phyloP scores from a whole-genome alignment of 192 early-diverging fungal genomes.

The Backusella liffmaniae region DNA sequence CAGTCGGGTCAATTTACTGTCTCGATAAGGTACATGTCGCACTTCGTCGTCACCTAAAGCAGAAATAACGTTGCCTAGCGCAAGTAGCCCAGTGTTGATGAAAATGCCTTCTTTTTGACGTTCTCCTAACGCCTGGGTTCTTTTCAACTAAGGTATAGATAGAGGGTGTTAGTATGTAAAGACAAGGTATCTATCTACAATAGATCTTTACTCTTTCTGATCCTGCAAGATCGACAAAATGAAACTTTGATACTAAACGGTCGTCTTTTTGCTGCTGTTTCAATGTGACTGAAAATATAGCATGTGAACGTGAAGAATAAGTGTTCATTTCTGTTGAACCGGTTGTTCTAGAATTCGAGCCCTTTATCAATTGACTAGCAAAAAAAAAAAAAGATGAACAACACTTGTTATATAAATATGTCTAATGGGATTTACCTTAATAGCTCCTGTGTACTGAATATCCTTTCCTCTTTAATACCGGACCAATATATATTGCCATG shows the following conservation, averaged over 20 bases:
- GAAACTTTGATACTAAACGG: slow-evolving; percentile 67
- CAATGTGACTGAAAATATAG: slow-evolving; percentile 91
- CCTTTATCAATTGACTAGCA: slow-evolving; percentile 47
- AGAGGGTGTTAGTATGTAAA: not conserved
- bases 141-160: not conserved
- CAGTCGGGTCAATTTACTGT: slow-evolving; percentile 93
- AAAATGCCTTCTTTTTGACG: slow-evolving; percentile 94
- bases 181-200: not conserved
- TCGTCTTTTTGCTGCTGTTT: slow-evolving; percentile 59
- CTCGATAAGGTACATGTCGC: slow-evolving; percentile 83
- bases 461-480: slow-evolving; percentile 77
- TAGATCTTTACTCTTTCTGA: slow-evolving; percentile 70
- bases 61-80: slow-evolving; percentile 95
- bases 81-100: slow-evolving; percentile 93
- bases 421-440: slow-evolving; percentile 33
- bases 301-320: slow-evolving; percentile 92
- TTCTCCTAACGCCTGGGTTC: slow-evolving; percentile 59
- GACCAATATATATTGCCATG: slow-evolving; percentile 77
- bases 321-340: slow-evolving; percentile 95
- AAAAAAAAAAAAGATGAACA: slow-evolving; percentile 9
- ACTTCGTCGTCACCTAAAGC: slow-evolving; percentile 80
- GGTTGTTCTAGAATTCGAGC: slow-evolving; percentile 61
- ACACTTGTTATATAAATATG: no score
- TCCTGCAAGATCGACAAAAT: slow-evolving; percentile 99
- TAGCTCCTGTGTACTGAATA: slow-evolving; percentile 62